These are phyloP conservation scores for Melampsora larici-populina DNA, from an alignment of 1,284 basidiomycete genomes.

Conservation along the genomic window DNA sequence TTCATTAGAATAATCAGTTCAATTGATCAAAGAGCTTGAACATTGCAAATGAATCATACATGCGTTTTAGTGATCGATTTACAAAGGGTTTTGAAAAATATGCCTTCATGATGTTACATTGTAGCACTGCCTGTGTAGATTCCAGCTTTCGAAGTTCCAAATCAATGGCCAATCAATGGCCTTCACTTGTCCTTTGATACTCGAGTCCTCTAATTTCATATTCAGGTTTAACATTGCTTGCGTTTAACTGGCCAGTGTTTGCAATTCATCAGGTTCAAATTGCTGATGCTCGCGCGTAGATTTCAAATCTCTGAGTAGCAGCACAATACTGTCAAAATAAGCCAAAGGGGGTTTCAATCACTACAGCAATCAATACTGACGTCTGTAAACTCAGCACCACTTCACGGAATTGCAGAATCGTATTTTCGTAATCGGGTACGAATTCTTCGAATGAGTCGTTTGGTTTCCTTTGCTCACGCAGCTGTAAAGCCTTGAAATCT, in stretches of 20 bases:
- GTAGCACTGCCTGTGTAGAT: slow-evolving; percentile 71
- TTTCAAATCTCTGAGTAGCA: slow-evolving; percentile 69
- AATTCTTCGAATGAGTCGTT: slow-evolving; percentile 69
- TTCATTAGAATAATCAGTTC: too few relatives aligned
- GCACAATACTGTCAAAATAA: slow-evolving; percentile 17
- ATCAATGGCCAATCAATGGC: too few relatives aligned
- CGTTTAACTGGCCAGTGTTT: slow-evolving; percentile 69
- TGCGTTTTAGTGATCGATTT: background rate
- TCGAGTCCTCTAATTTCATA: slow-evolving; percentile 82
- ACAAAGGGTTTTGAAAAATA: background rate
- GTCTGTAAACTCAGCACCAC: slow-evolving; percentile 75
- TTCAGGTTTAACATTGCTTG: slow-evolving; percentile 83
- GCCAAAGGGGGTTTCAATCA: background rate
- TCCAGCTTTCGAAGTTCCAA: slow-evolving; percentile 79
- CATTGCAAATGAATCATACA: background rate
- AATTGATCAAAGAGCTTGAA: too few relatives aligned
- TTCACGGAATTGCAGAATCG: slow-evolving; percentile 85
- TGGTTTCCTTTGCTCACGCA: slow-evolving; percentile 66
- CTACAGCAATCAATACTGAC: slow-evolving; percentile 56
- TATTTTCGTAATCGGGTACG: slow-evolving; percentile 77
- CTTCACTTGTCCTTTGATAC: slow-evolving; percentile 80
- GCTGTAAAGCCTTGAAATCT: slow-evolving; percentile 70
- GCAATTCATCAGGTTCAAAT: slow-evolving; percentile 74
- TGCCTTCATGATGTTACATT: slow-evolving; percentile 61
- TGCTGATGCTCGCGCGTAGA: slow-evolving; percentile 74